Evolutionary conservation across 2,329 filamentous ascomycete species (phyloP).

Genomic region (Xylariaceae sp.): DNA sequence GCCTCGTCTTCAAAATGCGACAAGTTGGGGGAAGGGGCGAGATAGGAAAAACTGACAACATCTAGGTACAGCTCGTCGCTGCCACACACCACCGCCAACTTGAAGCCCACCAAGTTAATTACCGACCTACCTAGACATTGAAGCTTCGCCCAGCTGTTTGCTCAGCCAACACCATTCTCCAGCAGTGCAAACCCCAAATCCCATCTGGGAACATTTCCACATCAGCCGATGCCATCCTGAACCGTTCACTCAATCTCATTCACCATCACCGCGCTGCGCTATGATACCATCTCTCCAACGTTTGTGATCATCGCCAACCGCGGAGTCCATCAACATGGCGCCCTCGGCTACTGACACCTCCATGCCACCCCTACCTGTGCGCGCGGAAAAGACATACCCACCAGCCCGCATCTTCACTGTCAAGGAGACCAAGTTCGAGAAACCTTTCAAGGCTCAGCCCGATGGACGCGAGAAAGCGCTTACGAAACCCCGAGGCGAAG

Average conservation of each 20-base stretch:
- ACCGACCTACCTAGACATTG: background rate
- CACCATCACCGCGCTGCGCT: conserved; percentile 3
- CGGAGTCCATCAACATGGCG: conserved; percentile 38
- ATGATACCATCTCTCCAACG: conserved; percentile 15
- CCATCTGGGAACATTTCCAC: background rate
- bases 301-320: conserved; percentile 6
- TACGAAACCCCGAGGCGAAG: conserved; percentile 48
- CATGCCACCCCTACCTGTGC: conserved; percentile 33
- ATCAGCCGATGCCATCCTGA: background rate
- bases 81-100: too few species aligned
- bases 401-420: conserved; percentile 57
- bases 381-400: conserved; percentile 45
- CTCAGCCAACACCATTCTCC: background rate
- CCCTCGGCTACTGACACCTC: conserved; percentile 50
- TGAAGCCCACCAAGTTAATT: too few species aligned
- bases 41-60: conserved; percentile 6
- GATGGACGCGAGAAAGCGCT: conserved; percentile 71
- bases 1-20: conserved; percentile 14
- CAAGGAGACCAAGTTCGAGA: conserved; percentile 59
- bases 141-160: conserved; percentile 6
- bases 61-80: background rate
- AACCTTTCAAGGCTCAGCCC: conserved; percentile 47
- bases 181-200: too few species aligned
- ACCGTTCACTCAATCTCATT: background rate
- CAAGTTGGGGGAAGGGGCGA: conserved; percentile 4